These are phyloP conservation scores for Penicillium sp. DNA, from an alignment of 2,329 filamentous ascomycete species.

Conservation along the genomic window DNA sequence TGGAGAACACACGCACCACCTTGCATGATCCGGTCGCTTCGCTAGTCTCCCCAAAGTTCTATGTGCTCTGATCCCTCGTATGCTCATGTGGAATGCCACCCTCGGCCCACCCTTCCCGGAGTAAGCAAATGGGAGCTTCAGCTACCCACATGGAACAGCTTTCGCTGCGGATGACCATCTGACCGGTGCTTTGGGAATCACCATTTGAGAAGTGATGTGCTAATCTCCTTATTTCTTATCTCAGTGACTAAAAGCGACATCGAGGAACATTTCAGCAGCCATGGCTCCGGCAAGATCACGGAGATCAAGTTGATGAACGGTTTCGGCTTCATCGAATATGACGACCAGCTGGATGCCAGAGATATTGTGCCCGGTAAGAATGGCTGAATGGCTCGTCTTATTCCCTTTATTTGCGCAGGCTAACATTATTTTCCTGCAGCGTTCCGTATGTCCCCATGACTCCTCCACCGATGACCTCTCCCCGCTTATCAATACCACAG, in stretches of 20 bases:
- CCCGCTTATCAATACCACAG: slow-evolving; percentile 51
- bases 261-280: slow-evolving; percentile 89
- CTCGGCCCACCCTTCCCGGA: not conserved
- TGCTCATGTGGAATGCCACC: not conserved
- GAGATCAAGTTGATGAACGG: slow-evolving; percentile 99
- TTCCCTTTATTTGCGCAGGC: slow-evolving; percentile 13
- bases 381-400: slow-evolving; percentile 31
- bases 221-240: slow-evolving; percentile 6
- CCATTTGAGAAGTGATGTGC: not conserved
- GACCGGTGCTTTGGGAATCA: not conserved
- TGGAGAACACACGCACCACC: slow-evolving; percentile 5
- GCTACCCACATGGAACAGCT: slow-evolving; percentile 1
- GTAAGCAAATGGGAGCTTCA: slow-evolving; percentile 1
- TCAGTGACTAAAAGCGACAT: slow-evolving; percentile 95
- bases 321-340: slow-evolving; percentile 99
- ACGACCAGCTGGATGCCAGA: slow-evolving; percentile 95
- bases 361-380: slow-evolving; percentile 93
- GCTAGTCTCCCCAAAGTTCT: not conserved
- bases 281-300: slow-evolving; percentile 95
- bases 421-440: slow-evolving; percentile 41
- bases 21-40: slow-evolving; percentile 14
- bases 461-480: slow-evolving; percentile 45
- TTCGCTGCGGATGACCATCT: not conserved
- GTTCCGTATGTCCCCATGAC: slow-evolving; percentile 59
- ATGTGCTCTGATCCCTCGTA: not conserved